Base-by-base conservation (phyloP, 768 basidiomycete species). In the Trametes elegans region DNA sequence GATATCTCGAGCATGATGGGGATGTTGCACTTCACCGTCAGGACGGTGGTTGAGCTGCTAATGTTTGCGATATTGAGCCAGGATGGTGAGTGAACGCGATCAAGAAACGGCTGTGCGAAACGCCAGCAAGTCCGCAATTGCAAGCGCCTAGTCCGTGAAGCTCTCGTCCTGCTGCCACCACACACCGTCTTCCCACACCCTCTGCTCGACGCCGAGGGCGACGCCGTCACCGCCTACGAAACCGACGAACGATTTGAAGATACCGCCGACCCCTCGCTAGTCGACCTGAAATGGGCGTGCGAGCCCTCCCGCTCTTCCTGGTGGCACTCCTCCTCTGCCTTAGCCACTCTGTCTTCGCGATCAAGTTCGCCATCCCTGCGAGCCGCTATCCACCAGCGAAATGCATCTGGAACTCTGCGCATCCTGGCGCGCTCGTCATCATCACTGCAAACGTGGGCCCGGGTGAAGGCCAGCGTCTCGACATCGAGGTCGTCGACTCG, bases 381-480 rank as follows among this genome's bases (percentile, higher is more conserved):
- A 79, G 79, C 58, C 82, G 84, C 57, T 82, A 87, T 62, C 94
- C 96, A 0, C 73, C 77, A 24, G 66, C 80, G 60, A 94, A 93
- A 72, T 98, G 96, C 72, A 87, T 98, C 53, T 99, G 97, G 97
- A 97, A 99, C 68, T 76, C 88, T 21, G 96, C 87, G 8, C 90
- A 94, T 65, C 73, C 79, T 6, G 85, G 93, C 64, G 81, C 91
- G 6, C 87, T 98, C 31, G 92, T 98, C 67, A 92, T 99, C 64
- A 93, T 97, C 62, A 98, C 96, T 0, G 94, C 96, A 39, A 96
- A 97, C 67, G 87, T 96, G 27, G 85, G 86, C 0, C 79, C 86
- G 0, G 89, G 88, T 0, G 71, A 72, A 0, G 77, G 80, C 62
- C 94, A 96, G 72, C 83, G 93, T 19, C 79, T 95, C 31, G 97